Evolutionary conservation across 768 basidiomycete species (phyloP), one percentile per base, ranked within the genome.

Genomic region (Naematelia aurantialba): DNA sequence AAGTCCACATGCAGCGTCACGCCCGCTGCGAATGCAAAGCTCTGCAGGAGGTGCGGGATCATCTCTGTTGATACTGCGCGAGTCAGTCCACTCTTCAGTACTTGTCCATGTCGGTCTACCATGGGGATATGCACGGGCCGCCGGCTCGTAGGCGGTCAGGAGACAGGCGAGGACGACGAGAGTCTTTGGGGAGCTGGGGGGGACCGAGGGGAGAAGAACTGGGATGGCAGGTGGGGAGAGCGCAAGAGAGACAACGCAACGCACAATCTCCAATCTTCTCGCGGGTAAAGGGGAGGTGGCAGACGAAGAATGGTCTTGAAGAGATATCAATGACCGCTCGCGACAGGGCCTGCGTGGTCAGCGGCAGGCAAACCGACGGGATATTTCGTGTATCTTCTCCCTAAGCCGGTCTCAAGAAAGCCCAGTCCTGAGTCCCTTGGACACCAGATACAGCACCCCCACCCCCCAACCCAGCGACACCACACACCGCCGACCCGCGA

Each of bases 291-390:
- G 77, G 77, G 44, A 99, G 84, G 61, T 97, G 87, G 22, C 89
- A 88, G 54, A 93, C 87, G 77, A 96, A 99, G 80, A 87, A 96
- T 1, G 96, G 94, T 34, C 96, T 85, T 58, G 92, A 91, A 73
- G 96, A 98, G 61, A 99, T 98, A 78, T 99, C 96, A 61, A 99
- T 91, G 48, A 99, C 96, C 17, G 91, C 92, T 67, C 96, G 82
- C 1, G 92, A 90, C 49, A 99, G 84, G 1, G 96, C 91, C 94
- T 97, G 72, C 8, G n/a, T 21, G n/a, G n/a, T n/a, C 24, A 30
- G 19, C 4, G 58, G 5, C 22, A 52, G 25, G n/a, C n/a, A n/a
- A n/a, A n/a, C n/a, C n/a, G n/a, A n/a, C n/a, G n/a, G n/a, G n/a
- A n/a, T n/a, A n/a, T n/a, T n/a, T n/a, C n/a, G n/a, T n/a, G n/a